These are phyloP conservation scores for Kwoniella bestiolae DNA, from an alignment of 768 basidiomycete genomes.

Conservation along the genomic window DNA sequence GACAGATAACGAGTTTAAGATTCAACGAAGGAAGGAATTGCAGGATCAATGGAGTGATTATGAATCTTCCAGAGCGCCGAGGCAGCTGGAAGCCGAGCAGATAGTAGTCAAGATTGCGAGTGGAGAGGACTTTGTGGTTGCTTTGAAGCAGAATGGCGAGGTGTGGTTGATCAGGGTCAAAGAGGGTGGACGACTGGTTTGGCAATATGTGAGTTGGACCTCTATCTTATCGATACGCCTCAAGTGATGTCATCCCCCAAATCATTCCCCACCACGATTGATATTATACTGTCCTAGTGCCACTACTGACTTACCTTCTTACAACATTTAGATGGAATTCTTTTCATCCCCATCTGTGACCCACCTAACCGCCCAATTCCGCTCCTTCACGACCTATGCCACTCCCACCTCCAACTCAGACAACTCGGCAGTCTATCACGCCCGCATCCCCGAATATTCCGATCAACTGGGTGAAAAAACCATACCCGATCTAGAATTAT, in stretches of 20 bases:
- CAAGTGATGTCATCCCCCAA: too few relatives aligned
- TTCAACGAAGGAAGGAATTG: conserved; percentile 4
- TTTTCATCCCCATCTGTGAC: conserved; percentile 48
- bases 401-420: conserved; percentile 22
- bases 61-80: background rate
- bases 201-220: conserved; percentile 69
- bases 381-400: conserved; percentile 69
- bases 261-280: too few relatives aligned
- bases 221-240: background rate
- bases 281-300: too few relatives aligned
- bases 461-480: conserved; percentile 51
- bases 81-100: conserved; percentile 21
- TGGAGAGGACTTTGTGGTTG: conserved; percentile 72
- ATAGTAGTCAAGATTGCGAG: conserved; percentile 80
- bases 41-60: conserved; percentile 29
- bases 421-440: conserved; percentile 25
- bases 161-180: conserved; percentile 42
- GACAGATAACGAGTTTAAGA: background rate
- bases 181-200: conserved; percentile 40
- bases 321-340: conserved; percentile 31
- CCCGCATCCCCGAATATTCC: conserved; percentile 75
- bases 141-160: conserved; percentile 63
- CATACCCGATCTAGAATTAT: conserved; percentile 62
- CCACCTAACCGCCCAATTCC: conserved; percentile 82
- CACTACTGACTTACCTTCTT: conserved; percentile 15